A percentile compares a stretch with the other conserved stretches of the same genome.
phyloP scores from a whole-genome alignment of 768 basidiomycete species.

The Paxillus rubicundulus region DNA sequence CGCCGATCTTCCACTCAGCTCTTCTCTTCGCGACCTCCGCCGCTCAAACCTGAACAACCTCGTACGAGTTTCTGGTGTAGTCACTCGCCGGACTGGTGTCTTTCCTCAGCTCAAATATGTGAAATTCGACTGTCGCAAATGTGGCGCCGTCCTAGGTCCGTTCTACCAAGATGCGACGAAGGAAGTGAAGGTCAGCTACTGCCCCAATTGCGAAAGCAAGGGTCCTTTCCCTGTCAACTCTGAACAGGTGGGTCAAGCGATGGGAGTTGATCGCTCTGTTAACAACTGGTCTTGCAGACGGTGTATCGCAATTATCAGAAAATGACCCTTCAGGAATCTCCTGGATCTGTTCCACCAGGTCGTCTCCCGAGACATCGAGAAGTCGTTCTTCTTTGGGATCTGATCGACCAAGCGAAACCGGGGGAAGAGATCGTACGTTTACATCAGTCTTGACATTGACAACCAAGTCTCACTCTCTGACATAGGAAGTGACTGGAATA shows the following conservation, averaged over 20 bases:
- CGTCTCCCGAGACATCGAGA: constrained; percentile 96
- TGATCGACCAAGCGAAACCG: constrained; percentile 97
- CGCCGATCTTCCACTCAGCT: constrained; percentile 85
- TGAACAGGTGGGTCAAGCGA: constrained; percentile 66
- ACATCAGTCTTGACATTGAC: not conserved
- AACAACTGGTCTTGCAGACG: constrained; percentile 52
- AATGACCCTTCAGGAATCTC: constrained; percentile 97
- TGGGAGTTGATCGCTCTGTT: not conserved
- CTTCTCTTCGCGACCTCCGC: constrained; percentile 90
- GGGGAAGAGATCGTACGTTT: constrained; percentile 91
- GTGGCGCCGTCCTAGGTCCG: constrained; percentile 89
- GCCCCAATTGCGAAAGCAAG: constrained; percentile 89
- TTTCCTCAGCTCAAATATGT: constrained; percentile 99
- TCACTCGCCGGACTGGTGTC: constrained; percentile 91
- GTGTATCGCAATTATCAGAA: constrained; percentile 98
- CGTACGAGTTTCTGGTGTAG: constrained; percentile 93
- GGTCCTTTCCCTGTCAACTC: constrained; percentile 97
- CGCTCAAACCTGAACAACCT: constrained; percentile 92
- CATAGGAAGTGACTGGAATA: constrained; percentile 93
- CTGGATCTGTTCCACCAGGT: constrained; percentile 96
- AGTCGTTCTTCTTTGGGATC: constrained; percentile 94
- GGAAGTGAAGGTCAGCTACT: constrained; percentile 93
- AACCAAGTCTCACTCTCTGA: constrained; percentile 7
- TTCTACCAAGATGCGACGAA: constrained; percentile 97
- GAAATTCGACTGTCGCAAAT: constrained; percentile 97